Percentiles rank a stretch among this genome's conserved stretches.
phyloP scores from a whole-genome alignment of 2,329 filamentous ascomycete species.

The Trichoderma sp. region DNA sequence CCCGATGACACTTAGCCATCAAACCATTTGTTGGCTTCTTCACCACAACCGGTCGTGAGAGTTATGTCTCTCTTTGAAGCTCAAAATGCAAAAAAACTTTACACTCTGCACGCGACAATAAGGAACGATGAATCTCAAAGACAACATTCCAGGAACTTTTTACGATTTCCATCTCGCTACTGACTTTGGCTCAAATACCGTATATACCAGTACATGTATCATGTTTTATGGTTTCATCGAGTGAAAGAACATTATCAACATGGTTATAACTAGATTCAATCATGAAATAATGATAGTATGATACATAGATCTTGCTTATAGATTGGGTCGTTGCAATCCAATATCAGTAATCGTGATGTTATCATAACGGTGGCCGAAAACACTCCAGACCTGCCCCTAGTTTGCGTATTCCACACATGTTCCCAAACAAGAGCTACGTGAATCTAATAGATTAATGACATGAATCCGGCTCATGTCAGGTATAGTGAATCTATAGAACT shows the following conservation, averaged over 20 bases:
- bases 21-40: too few relatives aligned
- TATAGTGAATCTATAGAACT: neutral
- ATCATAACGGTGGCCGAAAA: neutral
- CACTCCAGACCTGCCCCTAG: neutral
- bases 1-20: neutral
- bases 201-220: neutral
- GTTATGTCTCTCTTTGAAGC: too few relatives aligned
- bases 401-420: neutral
- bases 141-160: too few relatives aligned
- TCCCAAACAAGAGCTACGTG: neutral
- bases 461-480: neutral
- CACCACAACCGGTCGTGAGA: too few relatives aligned
- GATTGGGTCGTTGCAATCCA: neutral
- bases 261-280: neutral
- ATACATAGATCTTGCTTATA: neutral
- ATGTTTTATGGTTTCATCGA: neutral
- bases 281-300: neutral
- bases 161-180: too few relatives aligned
- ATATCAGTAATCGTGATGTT: neutral
- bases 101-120: too few relatives aligned
- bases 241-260: neutral
- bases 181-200: too few relatives aligned
- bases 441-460: neutral
- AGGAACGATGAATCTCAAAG: too few relatives aligned
- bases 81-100: too few relatives aligned